A percentile compares a stretch with the other conserved stretches of the same genome.
These are phyloP conservation scores for Hippophae gyantsensis DNA, from an alignment of 306 rosid genomes.

Conservation along the genomic window DNA sequence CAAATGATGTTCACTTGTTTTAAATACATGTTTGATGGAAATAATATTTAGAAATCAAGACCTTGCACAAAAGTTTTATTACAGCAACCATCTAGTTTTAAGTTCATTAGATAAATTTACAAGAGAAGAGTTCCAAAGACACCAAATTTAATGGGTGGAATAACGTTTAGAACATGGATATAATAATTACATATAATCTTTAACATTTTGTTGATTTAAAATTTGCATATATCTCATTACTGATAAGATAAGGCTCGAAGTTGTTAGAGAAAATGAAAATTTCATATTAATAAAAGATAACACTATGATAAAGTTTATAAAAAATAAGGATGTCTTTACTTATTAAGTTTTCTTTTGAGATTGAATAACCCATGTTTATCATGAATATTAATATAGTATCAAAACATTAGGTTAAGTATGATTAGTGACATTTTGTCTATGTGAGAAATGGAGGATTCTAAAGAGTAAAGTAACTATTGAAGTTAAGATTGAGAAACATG, in stretches of 20 bases:
- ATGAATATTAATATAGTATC: too few species aligned
- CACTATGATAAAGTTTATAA: too few species aligned
- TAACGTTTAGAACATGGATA: slow-evolving; percentile 28
- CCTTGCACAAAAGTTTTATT: slow-evolving; percentile 30
- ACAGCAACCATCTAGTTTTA: slow-evolving; percentile 34
- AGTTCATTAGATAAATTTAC: slow-evolving; percentile 49
- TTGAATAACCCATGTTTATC: too few species aligned
- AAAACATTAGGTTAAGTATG: too few species aligned
- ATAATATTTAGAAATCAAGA: slow-evolving; percentile 14
- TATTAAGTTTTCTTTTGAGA: too few species aligned
- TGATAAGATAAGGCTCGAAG: slow-evolving; percentile 63
- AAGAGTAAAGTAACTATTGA: too few species aligned
- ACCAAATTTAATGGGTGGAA: slow-evolving; percentile 24
- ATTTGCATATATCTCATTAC: slow-evolving; percentile 44
- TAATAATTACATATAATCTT: slow-evolving; percentile 25
- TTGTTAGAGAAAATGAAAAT: slow-evolving; percentile 5
- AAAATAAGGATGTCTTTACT: too few species aligned
- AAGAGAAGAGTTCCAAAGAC: slow-evolving; percentile 28
- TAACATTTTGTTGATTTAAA: slow-evolving; percentile 94
- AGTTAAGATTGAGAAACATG: too few species aligned
- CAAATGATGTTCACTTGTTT: neutral
- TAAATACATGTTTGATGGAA: slow-evolving; percentile 21
- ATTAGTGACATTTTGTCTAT: too few species aligned
- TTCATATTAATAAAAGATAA: too few species aligned
- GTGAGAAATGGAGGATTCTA: too few species aligned